phyloP scores from a whole-genome alignment of 345 rosid genomes.

The Pelargonium nanum region DNA sequence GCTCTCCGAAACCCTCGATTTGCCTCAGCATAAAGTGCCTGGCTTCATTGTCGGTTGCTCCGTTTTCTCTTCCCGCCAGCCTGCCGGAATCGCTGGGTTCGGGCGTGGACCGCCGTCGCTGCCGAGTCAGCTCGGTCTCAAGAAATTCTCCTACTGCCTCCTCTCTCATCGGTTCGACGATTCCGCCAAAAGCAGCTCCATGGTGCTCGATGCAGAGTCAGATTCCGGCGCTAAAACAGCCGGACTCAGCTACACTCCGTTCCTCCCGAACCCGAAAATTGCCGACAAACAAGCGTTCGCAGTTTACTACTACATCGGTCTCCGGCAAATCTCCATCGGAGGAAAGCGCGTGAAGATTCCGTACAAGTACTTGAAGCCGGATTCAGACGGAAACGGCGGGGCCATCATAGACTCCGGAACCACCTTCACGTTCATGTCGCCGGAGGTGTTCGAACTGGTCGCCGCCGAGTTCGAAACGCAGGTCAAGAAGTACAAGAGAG shows the following conservation, averaged over 20 bases:
- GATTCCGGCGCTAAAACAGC: slow-evolving; percentile 26
- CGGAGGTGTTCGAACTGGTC: slow-evolving; percentile 40
- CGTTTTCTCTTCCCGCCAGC: slow-evolving; percentile 55
- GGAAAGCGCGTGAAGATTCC: slow-evolving; percentile 46
- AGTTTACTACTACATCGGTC: slow-evolving; percentile 49
- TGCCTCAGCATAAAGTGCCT: slow-evolving; percentile 29
- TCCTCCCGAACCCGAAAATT: slow-evolving; percentile 32
- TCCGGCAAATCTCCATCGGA: slow-evolving; percentile 59
- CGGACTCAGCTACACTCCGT: slow-evolving; percentile 60
- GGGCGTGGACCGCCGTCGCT: slow-evolving; percentile 65
- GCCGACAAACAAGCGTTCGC: slow-evolving; percentile 24
- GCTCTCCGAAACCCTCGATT: slow-evolving; percentile 40
- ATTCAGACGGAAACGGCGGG: slow-evolving; percentile 67
- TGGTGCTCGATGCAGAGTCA: slow-evolving; percentile 47
- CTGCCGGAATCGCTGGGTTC: slow-evolving; percentile 87
- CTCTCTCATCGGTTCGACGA: slow-evolving; percentile 66
- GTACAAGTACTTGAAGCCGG: slow-evolving; percentile 40
- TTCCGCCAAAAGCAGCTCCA: slow-evolving; percentile 32
- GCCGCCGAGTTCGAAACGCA: slow-evolving; percentile 46
- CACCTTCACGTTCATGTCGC: slow-evolving; percentile 79
- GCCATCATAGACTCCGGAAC: slow-evolving; percentile 84
- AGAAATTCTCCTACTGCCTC: slow-evolving; percentile 72
- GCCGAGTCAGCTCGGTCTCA: slow-evolving; percentile 56
- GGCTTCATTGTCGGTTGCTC: slow-evolving; percentile 76
- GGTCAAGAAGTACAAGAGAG: slow-evolving; percentile 48